A percentile compares a stretch with the other conserved stretches of the same genome.
phyloP scores from a whole-genome alignment of 108 stramenopile genomes.

The Schizochytrium sp. region DNA sequence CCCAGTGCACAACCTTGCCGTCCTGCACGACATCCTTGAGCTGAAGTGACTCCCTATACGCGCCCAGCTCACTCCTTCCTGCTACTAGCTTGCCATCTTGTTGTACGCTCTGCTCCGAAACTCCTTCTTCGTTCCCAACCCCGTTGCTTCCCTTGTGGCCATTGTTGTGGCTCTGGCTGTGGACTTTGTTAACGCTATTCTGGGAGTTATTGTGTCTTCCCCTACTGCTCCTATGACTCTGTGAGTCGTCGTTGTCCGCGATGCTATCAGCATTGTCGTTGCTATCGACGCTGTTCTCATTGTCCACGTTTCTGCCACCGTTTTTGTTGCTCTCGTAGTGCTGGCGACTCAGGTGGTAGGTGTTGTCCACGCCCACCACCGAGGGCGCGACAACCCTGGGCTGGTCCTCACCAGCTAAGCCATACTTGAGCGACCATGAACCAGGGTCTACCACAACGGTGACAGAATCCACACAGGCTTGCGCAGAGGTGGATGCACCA shows the following conservation, averaged over 20 bases:
- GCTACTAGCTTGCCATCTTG: neutral
- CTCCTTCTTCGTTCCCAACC: too few relatives aligned
- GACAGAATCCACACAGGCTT: neutral
- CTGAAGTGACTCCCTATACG: neutral
- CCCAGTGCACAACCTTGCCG: constrained; percentile 27
- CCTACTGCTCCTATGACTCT: too few relatives aligned
- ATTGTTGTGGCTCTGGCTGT: too few relatives aligned
- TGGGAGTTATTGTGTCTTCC: too few relatives aligned
- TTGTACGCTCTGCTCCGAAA: neutral
- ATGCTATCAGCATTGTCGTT: too few relatives aligned
- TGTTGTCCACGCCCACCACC: constrained; percentile 22
- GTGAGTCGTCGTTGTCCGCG: too few relatives aligned
- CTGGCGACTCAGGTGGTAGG: too few relatives aligned
- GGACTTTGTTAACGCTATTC: too few relatives aligned
- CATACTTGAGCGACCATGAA: constrained; percentile 16
- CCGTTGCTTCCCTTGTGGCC: too few relatives aligned
- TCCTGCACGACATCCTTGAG: constrained; percentile 38
- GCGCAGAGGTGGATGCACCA: neutral
- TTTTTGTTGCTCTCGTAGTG: too few relatives aligned
- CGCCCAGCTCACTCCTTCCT: neutral
- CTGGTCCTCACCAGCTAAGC: constrained; percentile 40
- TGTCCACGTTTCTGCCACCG: too few relatives aligned
- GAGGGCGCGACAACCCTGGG: constrained; percentile 9
- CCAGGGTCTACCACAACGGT: constrained; percentile 50
- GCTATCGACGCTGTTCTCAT: too few relatives aligned